Base-by-base conservation (phyloP, 2,329 filamentous ascomycete genomes). In the Apiospora hydei region DNA sequence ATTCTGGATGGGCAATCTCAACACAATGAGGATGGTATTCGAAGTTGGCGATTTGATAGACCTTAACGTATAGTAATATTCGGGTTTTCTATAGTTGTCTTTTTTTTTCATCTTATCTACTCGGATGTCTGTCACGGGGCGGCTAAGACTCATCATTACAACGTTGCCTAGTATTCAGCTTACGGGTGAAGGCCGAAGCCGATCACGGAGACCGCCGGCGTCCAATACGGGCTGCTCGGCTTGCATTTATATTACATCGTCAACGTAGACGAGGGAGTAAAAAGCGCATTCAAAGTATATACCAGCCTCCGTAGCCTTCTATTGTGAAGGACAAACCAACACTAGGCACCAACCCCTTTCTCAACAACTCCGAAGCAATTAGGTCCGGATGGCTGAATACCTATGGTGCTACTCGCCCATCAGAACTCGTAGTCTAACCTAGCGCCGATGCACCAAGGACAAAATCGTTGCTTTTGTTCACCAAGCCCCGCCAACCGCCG, bases 161-260 rank as follows among this genome's bases (percentile, higher is more conserved):
- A 1, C n/a, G 57, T n/a, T 64, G 57, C 57, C 34, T 64, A n/a
- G 16, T 18, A 24, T 41, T 3, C 57, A 8, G 30, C 34, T 64
- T 64, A 13, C 2, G 30, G 30, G 4, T 64, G 57, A 64, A 41
- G 57, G 57, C 57, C 57, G 57, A 64, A 64, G 57, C 57, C 57
- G 57, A 64, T 41, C 57, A 11, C 57, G 57, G 57, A 64, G 57
- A 64, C 34, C 57, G 18, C 14, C 6, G 30, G 53, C 53, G 53
- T 30, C 3, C 26, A 21, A 21, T 38, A 10, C 30, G 16, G 21
- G 16, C 26, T 21, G 30, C 16, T 30, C 53, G 57, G 57, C 57
- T 64, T 64, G 11, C 16, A 61, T 38, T 16, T 26, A 30, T 53
- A 21, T 21, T 3, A n/a, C 2, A 10, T 10, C 4, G 21, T 10